Percentiles rank a stretch among this genome's conserved stretches.
These are phyloP conservation scores for Agaricus sinodeliciosus DNA, from an alignment of 768 basidiomycete genomes.

Conservation along the genomic window DNA sequence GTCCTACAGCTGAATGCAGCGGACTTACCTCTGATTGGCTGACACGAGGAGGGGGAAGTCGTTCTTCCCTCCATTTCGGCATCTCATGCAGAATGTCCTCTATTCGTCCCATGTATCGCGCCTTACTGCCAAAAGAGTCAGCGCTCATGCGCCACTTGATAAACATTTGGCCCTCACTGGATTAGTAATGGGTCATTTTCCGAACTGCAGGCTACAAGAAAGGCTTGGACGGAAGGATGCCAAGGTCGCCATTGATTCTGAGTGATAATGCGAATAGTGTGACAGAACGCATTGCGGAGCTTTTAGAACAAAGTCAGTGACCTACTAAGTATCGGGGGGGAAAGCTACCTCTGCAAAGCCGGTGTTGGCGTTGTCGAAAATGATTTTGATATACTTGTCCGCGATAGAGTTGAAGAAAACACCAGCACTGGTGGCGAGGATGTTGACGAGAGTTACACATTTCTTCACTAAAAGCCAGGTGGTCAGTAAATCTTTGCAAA, in stretches of 20 bases:
- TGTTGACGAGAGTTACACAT: conserved; percentile 57
- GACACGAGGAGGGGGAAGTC: conserved; percentile 81
- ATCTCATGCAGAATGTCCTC: conserved; percentile 51
- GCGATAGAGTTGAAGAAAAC: conserved; percentile 59
- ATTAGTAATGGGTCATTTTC: conserved; percentile 53
- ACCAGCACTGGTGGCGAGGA: conserved; percentile 60
- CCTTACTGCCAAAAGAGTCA: conserved; percentile 30
- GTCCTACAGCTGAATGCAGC: not conserved
- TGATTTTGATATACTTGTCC: conserved; percentile 62
- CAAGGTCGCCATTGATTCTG: conserved; percentile 63
- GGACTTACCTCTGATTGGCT: conserved; percentile 64
- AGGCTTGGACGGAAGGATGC: conserved; percentile 46
- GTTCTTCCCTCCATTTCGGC: conserved; percentile 63
- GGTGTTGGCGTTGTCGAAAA: conserved; percentile 73
- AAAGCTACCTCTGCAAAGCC: conserved; percentile 74
- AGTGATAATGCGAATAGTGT: conserved; percentile 51
- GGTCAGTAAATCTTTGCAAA: not conserved
- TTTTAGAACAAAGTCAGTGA: conserved; percentile 18
- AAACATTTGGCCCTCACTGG: conserved; percentile 30
- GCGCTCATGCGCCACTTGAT: not conserved
- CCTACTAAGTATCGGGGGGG: conserved; percentile 1
- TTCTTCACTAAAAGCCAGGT: conserved; percentile 57
- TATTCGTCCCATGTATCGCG: conserved; percentile 51
- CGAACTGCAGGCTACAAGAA: conserved; percentile 49
- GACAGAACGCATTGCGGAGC: conserved; percentile 68